Evolutionary conservation across 2,329 filamentous ascomycete species (phyloP).

Genomic region (Fonsecaea monophora): DNA sequence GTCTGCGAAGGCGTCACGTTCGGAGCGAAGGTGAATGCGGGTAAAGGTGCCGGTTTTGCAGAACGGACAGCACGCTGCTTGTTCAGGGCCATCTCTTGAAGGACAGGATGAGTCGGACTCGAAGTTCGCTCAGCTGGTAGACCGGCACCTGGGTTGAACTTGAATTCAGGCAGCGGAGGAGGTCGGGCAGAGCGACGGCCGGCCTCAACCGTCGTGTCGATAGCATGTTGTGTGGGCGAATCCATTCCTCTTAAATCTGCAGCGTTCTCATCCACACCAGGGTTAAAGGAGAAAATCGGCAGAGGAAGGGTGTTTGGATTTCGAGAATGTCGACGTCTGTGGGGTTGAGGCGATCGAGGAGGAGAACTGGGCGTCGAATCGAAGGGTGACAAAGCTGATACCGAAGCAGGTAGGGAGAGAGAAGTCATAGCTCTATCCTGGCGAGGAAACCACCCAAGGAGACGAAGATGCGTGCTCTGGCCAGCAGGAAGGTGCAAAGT

Average conservation of each 20-base stretch:
- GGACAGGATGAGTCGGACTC: conserved; percentile 41
- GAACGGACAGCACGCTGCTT: conserved; percentile 39
- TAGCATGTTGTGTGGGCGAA: neutral
- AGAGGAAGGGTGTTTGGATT: conserved; percentile 36
- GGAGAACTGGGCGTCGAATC: conserved; percentile 23
- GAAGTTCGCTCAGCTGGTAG: conserved; percentile 32
- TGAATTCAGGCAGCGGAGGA: conserved; percentile 39
- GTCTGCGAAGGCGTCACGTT: conserved; percentile 25
- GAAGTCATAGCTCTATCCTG: conserved; percentile 51
- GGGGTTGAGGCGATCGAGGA: conserved; percentile 32
- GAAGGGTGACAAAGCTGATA: conserved; percentile 30
- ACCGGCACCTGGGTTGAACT: conserved; percentile 41
- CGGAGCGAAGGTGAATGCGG: conserved; percentile 40
- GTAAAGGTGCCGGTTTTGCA: conserved; percentile 38
- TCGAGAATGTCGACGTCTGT: conserved; percentile 34
- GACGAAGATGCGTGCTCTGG: conserved; percentile 23
- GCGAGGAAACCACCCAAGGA: conserved; percentile 54
- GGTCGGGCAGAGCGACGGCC: conserved; percentile 25
- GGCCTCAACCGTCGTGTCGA: conserved; percentile 21
- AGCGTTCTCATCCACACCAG: conserved; percentile 29
- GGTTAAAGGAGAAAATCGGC: conserved; percentile 39
- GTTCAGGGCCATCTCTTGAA: conserved; percentile 42
- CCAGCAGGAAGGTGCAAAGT: conserved; percentile 36
- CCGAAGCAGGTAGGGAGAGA: conserved; percentile 33
- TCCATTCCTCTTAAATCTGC: conserved; percentile 19